These are phyloP conservation scores for Chalciporus sphaerocephalus DNA, from an alignment of 768 basidiomycete genomes.

Conservation along the genomic window DNA sequence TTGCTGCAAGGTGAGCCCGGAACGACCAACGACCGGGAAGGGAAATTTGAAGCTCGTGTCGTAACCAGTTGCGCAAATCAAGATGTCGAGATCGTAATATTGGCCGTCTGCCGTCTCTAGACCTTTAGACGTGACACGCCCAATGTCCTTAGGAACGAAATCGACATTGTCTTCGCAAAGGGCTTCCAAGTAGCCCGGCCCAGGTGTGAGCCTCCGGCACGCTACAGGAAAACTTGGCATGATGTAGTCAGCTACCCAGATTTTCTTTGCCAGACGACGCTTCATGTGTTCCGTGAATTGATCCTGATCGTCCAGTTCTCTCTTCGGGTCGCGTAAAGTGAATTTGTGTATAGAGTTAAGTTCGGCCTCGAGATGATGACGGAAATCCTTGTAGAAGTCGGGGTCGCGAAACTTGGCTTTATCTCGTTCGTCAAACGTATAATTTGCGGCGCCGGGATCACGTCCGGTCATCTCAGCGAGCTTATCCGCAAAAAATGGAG, in stretches of 20 bases:
- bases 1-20: slow-evolving; percentile 48
- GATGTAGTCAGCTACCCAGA: slow-evolving; percentile 58
- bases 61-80: slow-evolving; percentile 63
- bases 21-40: slow-evolving; percentile 52
- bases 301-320: slow-evolving; percentile 28
- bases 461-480: slow-evolving; percentile 39
- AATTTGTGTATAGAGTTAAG: slow-evolving; percentile 44
- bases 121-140: slow-evolving; percentile 46
- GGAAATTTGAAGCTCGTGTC: slow-evolving; percentile 46
- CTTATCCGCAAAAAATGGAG: slow-evolving; percentile 40
- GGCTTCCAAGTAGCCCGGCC: slow-evolving; percentile 64
- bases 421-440: slow-evolving; percentile 52
- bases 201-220: slow-evolving; percentile 64
- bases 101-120: slow-evolving; percentile 55
- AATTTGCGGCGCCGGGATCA: slow-evolving; percentile 37
- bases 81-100: slow-evolving; percentile 51
- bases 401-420: slow-evolving; percentile 47
- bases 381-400: slow-evolving; percentile 44
- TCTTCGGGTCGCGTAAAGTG: slow-evolving; percentile 38
- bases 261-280: slow-evolving; percentile 49
- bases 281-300: slow-evolving; percentile 45
- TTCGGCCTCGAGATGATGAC: slow-evolving; percentile 44
- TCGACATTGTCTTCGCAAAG: slow-evolving; percentile 61
- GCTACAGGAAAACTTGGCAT: slow-evolving; percentile 55
- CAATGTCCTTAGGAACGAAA: slow-evolving; percentile 49